A percentile compares a stretch with the other conserved stretches of the same genome.
These are phyloP conservation scores for Amphibolis antarctica DNA, from an alignment of 106 monocot genomes.

Conservation along the genomic window DNA sequence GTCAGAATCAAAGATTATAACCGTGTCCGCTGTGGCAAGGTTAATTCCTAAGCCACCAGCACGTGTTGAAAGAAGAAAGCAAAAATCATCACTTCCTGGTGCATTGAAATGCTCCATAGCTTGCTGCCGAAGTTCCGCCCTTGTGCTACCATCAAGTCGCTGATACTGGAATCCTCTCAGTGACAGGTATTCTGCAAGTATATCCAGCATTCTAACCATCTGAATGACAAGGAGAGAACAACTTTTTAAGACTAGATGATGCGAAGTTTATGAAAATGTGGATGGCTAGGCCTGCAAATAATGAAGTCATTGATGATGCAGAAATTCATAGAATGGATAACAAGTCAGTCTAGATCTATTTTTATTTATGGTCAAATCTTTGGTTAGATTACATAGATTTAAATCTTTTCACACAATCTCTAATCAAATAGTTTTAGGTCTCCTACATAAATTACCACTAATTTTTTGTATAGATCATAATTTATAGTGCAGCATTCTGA, in stretches of 20 bases:
- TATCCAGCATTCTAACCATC: slow-evolving; percentile 99
- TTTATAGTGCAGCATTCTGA: too few species aligned
- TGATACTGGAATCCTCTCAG: slow-evolving; percentile 96
- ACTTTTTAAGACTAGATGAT: neutral
- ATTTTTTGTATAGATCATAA: too few species aligned
- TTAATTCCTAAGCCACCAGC: slow-evolving; percentile 98
- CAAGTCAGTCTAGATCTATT: too few species aligned
- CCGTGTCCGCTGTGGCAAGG: slow-evolving; percentile 99
- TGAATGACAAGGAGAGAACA: slow-evolving; percentile 23
- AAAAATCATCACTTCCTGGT: slow-evolving; percentile 96
- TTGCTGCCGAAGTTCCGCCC: slow-evolving; percentile 93
- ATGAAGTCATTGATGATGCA: too few species aligned
- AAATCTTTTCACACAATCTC: too few species aligned
- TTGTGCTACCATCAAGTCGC: slow-evolving; percentile 97
- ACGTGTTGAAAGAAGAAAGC: slow-evolving; percentile 96
- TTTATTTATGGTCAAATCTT: too few species aligned
- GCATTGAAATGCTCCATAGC: slow-evolving; percentile 99
- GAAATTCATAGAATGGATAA: too few species aligned
- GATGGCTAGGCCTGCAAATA: too few species aligned
- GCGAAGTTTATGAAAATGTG: too few species aligned
- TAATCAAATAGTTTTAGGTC: too few species aligned
- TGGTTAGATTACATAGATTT: too few species aligned
- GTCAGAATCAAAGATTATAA: slow-evolving; percentile 98
- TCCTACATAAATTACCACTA: too few species aligned
- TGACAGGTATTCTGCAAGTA: slow-evolving; percentile 90